phyloP scores from a whole-genome alignment of 768 basidiomycete species.

The Rubroboletus satanas region DNA sequence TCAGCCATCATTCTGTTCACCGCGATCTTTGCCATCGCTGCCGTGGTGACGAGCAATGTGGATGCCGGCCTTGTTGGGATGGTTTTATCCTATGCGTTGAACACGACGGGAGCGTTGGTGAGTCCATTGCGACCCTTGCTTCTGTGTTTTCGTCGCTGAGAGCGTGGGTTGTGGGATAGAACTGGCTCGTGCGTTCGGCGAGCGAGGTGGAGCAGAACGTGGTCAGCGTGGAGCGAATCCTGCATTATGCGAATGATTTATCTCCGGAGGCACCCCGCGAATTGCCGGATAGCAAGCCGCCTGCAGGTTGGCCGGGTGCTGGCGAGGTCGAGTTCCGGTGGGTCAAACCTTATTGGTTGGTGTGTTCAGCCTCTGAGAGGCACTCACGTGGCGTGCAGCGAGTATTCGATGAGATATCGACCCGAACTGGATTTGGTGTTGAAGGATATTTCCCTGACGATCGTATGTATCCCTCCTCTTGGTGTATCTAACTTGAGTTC shows the following conservation, averaged over 20 bases:
- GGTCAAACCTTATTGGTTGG: conserved; percentile 18
- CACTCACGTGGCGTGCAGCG: conserved; percentile 32
- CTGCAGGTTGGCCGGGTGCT: conserved; percentile 61
- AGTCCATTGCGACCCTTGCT: conserved; percentile 17
- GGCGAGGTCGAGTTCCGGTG: conserved; percentile 75
- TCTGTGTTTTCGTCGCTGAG: background rate
- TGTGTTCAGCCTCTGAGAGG: background rate
- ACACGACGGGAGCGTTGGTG: conserved; percentile 78
- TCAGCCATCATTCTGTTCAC: conserved; percentile 74
- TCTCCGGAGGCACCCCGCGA: conserved; percentile 72
- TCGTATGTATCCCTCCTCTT: conserved; percentile 40
- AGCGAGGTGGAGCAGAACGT: conserved; percentile 90
- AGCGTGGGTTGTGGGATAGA: conserved; percentile 36
- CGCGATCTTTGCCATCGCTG: conserved; percentile 60
- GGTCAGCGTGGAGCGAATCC: conserved; percentile 83
- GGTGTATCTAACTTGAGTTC: background rate
- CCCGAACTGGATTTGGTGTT: conserved; percentile 76
- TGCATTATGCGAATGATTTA: conserved; percentile 71
- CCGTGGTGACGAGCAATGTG: conserved; percentile 71
- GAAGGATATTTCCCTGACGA: conserved; percentile 65
- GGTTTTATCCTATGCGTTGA: conserved; percentile 80
- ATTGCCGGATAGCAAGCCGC: conserved; percentile 54
- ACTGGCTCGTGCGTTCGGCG: conserved; percentile 78
- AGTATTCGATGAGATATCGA: conserved; percentile 77
- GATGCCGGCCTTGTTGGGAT: conserved; percentile 88